A percentile compares a stretch with the other conserved stretches of the same genome.
Conservation (phyloP, 768 basidiomycete genomes). For the Saitozyma sp. region DNA sequence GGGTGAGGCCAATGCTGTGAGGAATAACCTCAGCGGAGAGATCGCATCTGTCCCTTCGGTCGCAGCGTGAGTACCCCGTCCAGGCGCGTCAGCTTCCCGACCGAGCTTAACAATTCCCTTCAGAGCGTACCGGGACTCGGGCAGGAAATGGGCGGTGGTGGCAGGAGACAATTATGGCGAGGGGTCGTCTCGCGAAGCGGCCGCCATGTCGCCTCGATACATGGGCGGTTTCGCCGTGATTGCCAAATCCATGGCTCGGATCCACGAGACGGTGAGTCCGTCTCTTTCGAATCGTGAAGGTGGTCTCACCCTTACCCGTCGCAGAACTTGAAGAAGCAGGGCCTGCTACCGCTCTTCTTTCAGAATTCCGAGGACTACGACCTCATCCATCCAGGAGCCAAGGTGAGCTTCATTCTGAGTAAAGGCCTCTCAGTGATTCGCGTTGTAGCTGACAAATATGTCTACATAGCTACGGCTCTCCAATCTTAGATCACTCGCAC, state of each 20-base stretch:
- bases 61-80: slow-evolving; percentile 18
- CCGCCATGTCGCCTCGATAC: slow-evolving; percentile 87
- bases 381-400: slow-evolving; percentile 5
- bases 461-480: background rate
- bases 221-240: slow-evolving; percentile 59
- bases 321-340: slow-evolving; percentile 22
- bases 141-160: slow-evolving; percentile 15
- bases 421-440: too few species aligned
- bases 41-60: slow-evolving; percentile 13
- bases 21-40: slow-evolving; percentile 16
- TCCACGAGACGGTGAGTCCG: slow-evolving; percentile 17
- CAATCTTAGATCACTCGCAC: background rate
- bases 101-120: background rate
- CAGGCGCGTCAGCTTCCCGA: background rate
- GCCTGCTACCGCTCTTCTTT: slow-evolving; percentile 10
- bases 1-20: slow-evolving; percentile 12
- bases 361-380: slow-evolving; percentile 8
- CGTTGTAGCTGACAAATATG: too few species aligned
- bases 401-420: too few species aligned
- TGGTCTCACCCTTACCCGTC: too few species aligned
- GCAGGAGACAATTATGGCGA: slow-evolving; percentile 25
- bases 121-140: slow-evolving; percentile 15
- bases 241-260: slow-evolving; percentile 22
- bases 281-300: background rate
- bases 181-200: slow-evolving; percentile 20